phyloP scores from a whole-genome alignment of 2,329 filamentous ascomycete species.

The Talaromyces albobiverticillius region DNA sequence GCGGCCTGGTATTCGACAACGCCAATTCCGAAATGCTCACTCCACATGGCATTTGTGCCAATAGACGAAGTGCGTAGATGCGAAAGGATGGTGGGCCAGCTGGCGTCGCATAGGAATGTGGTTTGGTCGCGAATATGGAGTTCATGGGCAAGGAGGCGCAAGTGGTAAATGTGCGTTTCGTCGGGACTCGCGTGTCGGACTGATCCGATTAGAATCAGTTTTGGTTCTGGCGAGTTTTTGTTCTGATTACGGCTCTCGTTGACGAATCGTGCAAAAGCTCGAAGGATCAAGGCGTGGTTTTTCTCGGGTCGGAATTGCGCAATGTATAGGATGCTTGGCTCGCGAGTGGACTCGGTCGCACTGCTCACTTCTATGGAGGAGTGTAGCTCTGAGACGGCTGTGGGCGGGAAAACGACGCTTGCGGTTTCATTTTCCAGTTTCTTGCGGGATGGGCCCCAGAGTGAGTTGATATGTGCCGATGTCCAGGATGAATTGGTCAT shows the following conservation, averaged over 20 bases:
- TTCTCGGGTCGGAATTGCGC: conserved; percentile 98
- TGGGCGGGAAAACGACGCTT: conserved; percentile 83
- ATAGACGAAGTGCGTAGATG: conserved; percentile 75
- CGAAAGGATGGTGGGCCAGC: conserved; percentile 80
- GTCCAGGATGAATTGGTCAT: conserved; percentile 99
- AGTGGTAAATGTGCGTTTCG: conserved; percentile 69
- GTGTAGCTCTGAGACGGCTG: conserved; percentile 81
- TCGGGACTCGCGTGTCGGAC: conserved; percentile 67
- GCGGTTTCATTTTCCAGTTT: conserved; percentile 44
- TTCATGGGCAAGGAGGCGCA: conserved; percentile 82
- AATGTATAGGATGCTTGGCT: conserved; percentile 81
- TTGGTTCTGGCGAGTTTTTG: conserved; percentile 51
- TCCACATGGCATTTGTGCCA: conserved; percentile 99
- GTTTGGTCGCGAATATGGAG: conserved; percentile 79
- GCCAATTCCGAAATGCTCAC: conserved; percentile 97
- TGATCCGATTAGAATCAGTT: conserved; percentile 81
- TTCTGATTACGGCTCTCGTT: conserved; percentile 52
- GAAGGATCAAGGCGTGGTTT: conserved; percentile 83
- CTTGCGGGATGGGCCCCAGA: conserved; percentile 65
- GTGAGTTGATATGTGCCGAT: conserved; percentile 70
- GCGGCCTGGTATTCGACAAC: conserved; percentile 98
- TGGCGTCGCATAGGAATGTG: conserved; percentile 83
- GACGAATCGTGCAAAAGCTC: conserved; percentile 77
- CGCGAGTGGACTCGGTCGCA: conserved; percentile 65
- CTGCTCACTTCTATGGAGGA: conserved; percentile 68